Base-by-base conservation (phyloP, 2,329 filamentous ascomycete species). In the Biscogniauxia sp. region DNA sequence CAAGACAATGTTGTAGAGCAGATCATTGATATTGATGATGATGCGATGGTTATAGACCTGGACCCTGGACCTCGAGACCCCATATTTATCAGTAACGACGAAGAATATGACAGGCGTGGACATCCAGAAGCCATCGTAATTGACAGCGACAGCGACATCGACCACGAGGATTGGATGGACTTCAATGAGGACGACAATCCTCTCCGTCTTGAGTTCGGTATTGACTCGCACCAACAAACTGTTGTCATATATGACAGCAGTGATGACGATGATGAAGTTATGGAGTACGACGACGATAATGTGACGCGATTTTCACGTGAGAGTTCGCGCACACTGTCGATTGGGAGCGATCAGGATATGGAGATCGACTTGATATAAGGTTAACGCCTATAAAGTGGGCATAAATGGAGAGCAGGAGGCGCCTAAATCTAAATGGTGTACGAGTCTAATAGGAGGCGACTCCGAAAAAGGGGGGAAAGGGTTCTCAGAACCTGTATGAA, bases 271-370 rank as follows among this genome's bases (percentile, higher is more conserved):
- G 37, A 45, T 45, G 17, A n/a, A 5, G 15, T 3, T 17, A n/a
- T 45, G 37, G 37, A 45, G 11, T n/a, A 3, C 19, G 50, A 53
- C 23, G 23, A 53, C 6, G 15, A 25, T 20, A 23, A 53, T n/a
- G 23, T 23, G 5, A 28, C 8, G 23, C 13, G 52, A 19, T 56
- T 58, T 25, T 64, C 60, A 20, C 60, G 62, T 0, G 55, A 58
- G 32, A 64, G 62, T n/a, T 64, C 62, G 17, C 41, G 62, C 0
- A 64, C 62, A 0, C 53, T 64, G 1, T 64, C 57, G 0, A 53
- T 51, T 1, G 62, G 62, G 26, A 64, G 62, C n/a, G 28, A 32
- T 32, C 60, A 45, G 11, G 37, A 45, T 45, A 45, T 45, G 17
- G 28, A 32, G 7, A 32, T 32, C 6, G 28, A 32, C 9, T 32